Evolutionary conservation across 805 yeast genomes (phyloP), one percentile per base, ranked within the genome.

Genomic region (Barnettozyma sucrosica): DNA sequence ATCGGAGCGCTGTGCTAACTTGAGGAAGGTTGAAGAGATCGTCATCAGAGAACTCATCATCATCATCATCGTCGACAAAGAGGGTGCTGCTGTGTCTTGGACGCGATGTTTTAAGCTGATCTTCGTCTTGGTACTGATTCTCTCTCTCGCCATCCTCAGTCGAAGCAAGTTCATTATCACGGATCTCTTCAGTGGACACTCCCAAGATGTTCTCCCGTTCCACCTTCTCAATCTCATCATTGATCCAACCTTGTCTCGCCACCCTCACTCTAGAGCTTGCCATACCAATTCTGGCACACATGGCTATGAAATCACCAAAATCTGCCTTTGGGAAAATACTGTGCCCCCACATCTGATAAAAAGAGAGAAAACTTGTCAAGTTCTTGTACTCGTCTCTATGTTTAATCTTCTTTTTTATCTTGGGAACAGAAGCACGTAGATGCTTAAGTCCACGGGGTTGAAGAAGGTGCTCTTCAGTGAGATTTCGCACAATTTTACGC

Each of bases 341-440:
- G 62, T 85, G 92, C 1, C 84, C 89, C 90, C 92, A 85, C 30
- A 81, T 56, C 63, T 84, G 89, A 61, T 83, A 85, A 33, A 75
- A 69, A 26, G 72, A 72, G 7, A 84, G 61, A 7, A 85, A 61
- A 30, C 70, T 65, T 9, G 71, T 62, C 46, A 80, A 60, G 60
- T 80, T 81, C 30, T 74, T 67, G 47, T 66, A 67, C 55, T 79
- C 81, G 51, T 72, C 74, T 49, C 61, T 69, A 54, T 68, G 65
- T 39, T 48, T 54, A 41, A 54, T 51, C 42, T 33, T 47, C 25
- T 54, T 51, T 40, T 65, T 52, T 14, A 60, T 47, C 13, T 57
- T 47, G 58, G 64, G 5, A 52, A 55, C 2, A 69, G 68, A 37
- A 67, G 61, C 44, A 62, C 62, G 36, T 70, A 61, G n/a, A 85